phyloP scores from a whole-genome alignment of 176 grass and related monocot species.

The Canna indica region DNA sequence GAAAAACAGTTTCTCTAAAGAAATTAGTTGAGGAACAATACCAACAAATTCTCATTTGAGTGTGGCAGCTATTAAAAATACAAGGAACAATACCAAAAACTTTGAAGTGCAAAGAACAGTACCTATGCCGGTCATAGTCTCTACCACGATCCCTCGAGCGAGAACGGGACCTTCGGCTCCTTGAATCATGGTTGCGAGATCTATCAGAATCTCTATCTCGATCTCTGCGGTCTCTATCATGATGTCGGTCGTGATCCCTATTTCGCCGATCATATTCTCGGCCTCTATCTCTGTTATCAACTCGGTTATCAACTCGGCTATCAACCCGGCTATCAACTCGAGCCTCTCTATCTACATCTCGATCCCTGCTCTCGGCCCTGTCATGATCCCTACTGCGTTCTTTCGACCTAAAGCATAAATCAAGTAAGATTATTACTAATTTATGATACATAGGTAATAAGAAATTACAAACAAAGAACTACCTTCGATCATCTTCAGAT shows the following conservation, averaged over 20 bases:
- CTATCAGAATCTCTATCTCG: conserved; percentile 49
- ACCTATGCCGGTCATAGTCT: conserved; percentile 58
- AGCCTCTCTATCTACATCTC: conserved; percentile 37
- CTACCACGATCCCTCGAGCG: conserved; percentile 44
- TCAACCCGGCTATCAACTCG: too few species aligned
- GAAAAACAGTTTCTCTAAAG: too few species aligned
- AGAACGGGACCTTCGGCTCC: conserved; percentile 62
- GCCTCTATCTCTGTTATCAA: conserved; percentile 50
- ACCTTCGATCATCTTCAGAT: conserved; percentile 32
- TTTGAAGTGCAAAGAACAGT: background rate
- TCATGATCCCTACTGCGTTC: conserved; percentile 59
- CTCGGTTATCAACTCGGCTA: too few species aligned
- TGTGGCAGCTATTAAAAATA: background rate
- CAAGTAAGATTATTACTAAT: background rate
- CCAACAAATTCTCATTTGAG: too few species aligned
- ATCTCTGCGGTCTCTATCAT: conserved; percentile 50
- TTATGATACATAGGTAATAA: conserved; percentile 4
- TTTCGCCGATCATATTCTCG: conserved; percentile 54
- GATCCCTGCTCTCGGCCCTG: conserved; percentile 60
- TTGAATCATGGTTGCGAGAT: conserved; percentile 63
- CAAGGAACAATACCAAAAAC: background rate
- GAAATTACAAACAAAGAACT: background rate
- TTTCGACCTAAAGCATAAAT: conserved; percentile 38
- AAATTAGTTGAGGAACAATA: too few species aligned
- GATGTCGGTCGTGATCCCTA: conserved; percentile 59